Percentiles rank a stretch among this genome's conserved stretches.
These are phyloP conservation scores for Tolypocladium paradoxum DNA, from an alignment of 2,329 filamentous ascomycete genomes.

Conservation along the genomic window DNA sequence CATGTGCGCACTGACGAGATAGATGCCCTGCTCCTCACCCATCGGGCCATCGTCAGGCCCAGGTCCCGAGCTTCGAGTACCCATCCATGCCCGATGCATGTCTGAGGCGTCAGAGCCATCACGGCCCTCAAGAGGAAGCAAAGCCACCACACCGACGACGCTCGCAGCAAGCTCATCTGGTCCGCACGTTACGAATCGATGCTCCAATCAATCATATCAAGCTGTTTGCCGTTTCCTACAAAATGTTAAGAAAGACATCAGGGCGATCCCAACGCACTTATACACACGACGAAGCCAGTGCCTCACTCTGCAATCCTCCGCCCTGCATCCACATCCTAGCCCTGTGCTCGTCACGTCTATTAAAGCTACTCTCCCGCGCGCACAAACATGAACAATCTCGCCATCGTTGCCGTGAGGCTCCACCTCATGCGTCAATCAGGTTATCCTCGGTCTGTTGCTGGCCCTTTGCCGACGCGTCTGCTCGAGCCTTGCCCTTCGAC, in stretches of 20 bases:
- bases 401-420: not conserved
- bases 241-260: not conserved
- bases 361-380: not conserved
- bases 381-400: not conserved
- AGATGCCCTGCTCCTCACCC: not conserved
- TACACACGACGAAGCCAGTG: not conserved
- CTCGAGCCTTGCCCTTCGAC: slow-evolving; percentile 47
- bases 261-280: not conserved
- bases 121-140: not conserved
- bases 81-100: too few species aligned
- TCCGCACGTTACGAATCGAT: not conserved
- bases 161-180: not conserved
- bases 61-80: too few species aligned
- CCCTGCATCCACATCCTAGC: not conserved
- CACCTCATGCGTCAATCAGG: slow-evolving; percentile 45
- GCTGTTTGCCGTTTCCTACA: not conserved
- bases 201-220: not conserved
- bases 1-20: not conserved
- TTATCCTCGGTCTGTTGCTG: slow-evolving; percentile 42
- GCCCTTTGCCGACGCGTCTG: slow-evolving; percentile 27
- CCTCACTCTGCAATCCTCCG: not conserved
- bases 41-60: not conserved
- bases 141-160: not conserved
- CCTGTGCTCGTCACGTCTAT: not conserved
- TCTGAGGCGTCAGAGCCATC: not conserved